Evolutionary conservation across 305 asterid species (phyloP).

Genomic region (Ilex paraguariensis): DNA sequence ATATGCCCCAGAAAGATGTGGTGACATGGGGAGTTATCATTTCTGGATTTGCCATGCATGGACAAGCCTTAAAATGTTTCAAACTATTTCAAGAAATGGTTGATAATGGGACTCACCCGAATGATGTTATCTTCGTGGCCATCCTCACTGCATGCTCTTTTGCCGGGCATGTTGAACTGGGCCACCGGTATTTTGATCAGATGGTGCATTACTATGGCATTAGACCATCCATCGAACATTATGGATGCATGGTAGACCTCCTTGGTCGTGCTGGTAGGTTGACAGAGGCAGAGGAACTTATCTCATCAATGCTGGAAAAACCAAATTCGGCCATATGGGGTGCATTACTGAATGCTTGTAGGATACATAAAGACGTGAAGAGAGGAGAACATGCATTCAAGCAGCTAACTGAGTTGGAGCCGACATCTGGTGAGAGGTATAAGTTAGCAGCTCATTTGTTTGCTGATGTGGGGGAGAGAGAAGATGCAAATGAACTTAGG

Average conservation of each 20-base stretch:
- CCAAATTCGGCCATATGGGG: constrained; percentile 24
- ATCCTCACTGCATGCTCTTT: constrained; percentile 20
- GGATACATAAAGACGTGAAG: constrained; percentile 16
- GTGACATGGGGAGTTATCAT: constrained; percentile 21
- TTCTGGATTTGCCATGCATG: constrained; percentile 17
- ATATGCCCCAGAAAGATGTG: constrained; percentile 15
- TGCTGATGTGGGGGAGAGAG: constrained; percentile 6
- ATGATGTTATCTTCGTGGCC: constrained; percentile 14
- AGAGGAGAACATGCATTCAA: constrained; percentile 11
- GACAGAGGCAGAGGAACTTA: constrained; percentile 17
- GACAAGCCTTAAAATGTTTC: constrained; percentile 15
- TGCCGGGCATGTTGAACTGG: constrained; percentile 14
- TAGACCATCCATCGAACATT: constrained; percentile 20
- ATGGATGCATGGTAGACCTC: constrained; percentile 26
- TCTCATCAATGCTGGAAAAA: constrained; percentile 9
- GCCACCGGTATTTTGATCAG: constrained; percentile 14
- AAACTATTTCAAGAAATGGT: constrained; percentile 17
- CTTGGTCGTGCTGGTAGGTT: constrained; percentile 22
- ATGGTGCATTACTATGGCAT: constrained; percentile 13
- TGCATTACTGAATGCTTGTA: constrained; percentile 23
- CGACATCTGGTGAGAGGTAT: constrained; percentile 16
- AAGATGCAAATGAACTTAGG: constrained; percentile 10
- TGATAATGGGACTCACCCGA: constrained; percentile 3
- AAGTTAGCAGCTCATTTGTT: constrained; percentile 21
- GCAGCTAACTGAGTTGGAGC: constrained; percentile 15